These are phyloP conservation scores for Coemansia sp. DNA, from an alignment of 192 early-diverging fungal species.

Conservation along the genomic window DNA sequence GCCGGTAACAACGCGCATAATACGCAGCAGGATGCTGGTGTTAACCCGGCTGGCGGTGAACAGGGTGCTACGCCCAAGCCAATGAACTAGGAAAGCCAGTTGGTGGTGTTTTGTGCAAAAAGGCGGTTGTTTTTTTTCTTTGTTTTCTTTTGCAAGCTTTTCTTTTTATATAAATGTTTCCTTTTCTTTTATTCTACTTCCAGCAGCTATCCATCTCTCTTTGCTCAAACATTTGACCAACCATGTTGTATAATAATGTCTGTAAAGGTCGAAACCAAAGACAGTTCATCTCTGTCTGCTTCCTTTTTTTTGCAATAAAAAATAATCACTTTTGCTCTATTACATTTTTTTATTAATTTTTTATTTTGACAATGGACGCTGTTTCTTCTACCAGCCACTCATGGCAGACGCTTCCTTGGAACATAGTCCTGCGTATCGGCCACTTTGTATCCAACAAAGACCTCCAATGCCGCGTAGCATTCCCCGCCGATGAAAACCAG, in stretches of 20 bases:
- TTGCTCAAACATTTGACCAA: neutral
- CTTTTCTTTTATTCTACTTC: neutral
- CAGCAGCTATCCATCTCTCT: neutral
- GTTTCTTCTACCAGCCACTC: neutral
- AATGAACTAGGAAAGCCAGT: no score
- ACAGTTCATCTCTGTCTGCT: neutral
- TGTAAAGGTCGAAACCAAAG: no score
- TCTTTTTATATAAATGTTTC: no score
- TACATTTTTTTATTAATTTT: constrained; percentile 4
- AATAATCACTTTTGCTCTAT: neutral
- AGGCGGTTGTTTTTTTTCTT: no score
- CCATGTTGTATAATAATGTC: no score
- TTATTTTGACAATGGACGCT: neutral
- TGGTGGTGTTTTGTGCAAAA: no score
- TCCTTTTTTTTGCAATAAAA: neutral
- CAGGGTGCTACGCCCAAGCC: no score
- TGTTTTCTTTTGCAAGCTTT: no score
- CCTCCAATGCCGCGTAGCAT: neutral
- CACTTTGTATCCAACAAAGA: neutral
- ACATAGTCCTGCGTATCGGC: neutral
- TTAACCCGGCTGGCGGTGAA: no score
- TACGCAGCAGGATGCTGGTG: no score
- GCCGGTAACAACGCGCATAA: neutral
- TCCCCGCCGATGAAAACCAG: neutral
- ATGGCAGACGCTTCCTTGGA: constrained; percentile 2